phyloP scores from a whole-genome alignment of 805 yeast genomes.

The Maudiozyma turicensis region DNA sequence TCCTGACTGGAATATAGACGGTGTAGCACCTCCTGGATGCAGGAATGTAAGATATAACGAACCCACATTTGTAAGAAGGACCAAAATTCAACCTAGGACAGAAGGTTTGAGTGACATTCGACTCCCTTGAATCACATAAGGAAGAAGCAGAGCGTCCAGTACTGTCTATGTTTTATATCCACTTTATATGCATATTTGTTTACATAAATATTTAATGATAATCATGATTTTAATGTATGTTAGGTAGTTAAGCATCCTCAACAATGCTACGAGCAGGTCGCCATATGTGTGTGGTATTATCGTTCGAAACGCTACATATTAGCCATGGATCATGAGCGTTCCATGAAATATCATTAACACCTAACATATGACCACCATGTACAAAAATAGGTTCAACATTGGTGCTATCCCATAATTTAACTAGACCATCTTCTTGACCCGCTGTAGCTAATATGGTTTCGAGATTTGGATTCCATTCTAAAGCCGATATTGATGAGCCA shows the following conservation, averaged over 20 bases:
- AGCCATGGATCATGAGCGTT: slow-evolving; percentile 60
- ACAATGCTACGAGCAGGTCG: slow-evolving; percentile 42
- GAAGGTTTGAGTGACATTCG: slow-evolving; percentile 2
- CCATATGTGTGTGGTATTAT: slow-evolving; percentile 84
- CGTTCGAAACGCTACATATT: slow-evolving; percentile 71
- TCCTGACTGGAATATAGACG: slow-evolving; percentile 56
- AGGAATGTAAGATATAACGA: slow-evolving; percentile 23
- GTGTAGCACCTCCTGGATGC: slow-evolving; percentile 37
- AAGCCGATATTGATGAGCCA: slow-evolving; percentile 48
- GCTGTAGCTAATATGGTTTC: slow-evolving; percentile 52
- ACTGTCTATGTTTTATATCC: not conserved
- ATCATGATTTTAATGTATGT: not conserved
- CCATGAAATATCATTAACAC: slow-evolving; percentile 81
- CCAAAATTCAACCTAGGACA: slow-evolving; percentile 2
- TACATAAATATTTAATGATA: too few relatives aligned
- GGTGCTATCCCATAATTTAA: slow-evolving; percentile 51
- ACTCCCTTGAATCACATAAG: not conserved
- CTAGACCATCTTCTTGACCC: slow-evolving; percentile 53
- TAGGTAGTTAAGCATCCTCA: slow-evolving; percentile 1
- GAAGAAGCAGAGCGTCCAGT: not conserved
- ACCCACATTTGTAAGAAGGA: slow-evolving; percentile 25
- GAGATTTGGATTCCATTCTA: slow-evolving; percentile 62
- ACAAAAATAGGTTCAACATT: slow-evolving; percentile 38
- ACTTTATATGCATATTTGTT: too few relatives aligned
- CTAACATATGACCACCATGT: slow-evolving; percentile 84